Evolutionary conservation across 2,329 filamentous ascomycete genomes (phyloP), one percentile per base, ranked within the genome.

Genomic region (Colletotrichum euphorbiae): DNA sequence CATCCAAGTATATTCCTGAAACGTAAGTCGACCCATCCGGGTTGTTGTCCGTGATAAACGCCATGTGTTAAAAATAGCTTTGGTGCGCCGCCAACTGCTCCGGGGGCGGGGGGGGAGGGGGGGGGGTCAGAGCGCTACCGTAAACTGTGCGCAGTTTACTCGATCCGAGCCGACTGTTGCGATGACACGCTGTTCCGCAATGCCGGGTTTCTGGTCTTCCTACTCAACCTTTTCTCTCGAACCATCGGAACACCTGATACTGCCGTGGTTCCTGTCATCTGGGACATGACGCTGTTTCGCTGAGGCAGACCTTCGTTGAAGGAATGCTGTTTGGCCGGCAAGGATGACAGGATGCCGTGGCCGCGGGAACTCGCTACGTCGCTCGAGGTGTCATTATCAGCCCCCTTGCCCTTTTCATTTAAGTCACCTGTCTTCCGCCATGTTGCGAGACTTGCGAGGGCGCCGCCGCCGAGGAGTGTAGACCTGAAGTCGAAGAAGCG

Each of bases 401-500:
- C 40, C 1, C 58, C 55, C 42, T 70, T 70, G 15, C 70, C 70
- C 48, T 71, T 70, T 36, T 71, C 68, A 28, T 67, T 62, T 19
- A 68, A 46, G 7, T 68, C 68, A 15, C 54, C 59, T 28, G 24
- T 21, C n/a, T 50, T 57, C 12, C 52, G 55, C 13, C 56, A 38
- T 11, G 17, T 45, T 19, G 54, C 13, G 11, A 67, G 42, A n/a
- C 64, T 60, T 6, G 60, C 56, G 12, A 65, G 21, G n/a, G 59
- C 59, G 6, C 63, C 60, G 17, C 66, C 61, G 4, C 66, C 55
- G 13, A 54, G 21, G 28, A 71, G 45, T 12, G 59, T 43, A 17
- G 67, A 69, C 1, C 69, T 63, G 43, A 77, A 72, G 17, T 72
- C 77, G 8, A 72, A 74, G 28, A 79, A 69, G 40, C 80, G 80